Conservation (phyloP, 176 grass and related monocot species). For the Eremochloa ophiuroides region DNA sequence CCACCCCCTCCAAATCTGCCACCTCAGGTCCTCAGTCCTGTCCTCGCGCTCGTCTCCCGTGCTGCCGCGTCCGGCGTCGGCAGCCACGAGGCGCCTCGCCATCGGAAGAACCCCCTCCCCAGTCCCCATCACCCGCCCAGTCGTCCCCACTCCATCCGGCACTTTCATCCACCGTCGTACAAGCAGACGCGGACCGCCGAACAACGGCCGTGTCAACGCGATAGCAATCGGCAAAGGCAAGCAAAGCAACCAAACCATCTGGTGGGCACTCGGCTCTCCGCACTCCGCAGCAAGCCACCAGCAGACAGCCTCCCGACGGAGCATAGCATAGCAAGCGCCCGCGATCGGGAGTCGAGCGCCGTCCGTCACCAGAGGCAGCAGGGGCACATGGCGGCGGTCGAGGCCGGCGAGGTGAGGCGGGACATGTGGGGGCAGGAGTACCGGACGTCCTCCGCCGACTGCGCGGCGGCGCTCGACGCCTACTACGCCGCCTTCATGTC, state of each 20-base stretch:
- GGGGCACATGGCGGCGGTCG: background rate
- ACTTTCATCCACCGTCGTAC: background rate
- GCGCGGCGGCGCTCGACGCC: conserved; percentile 53
- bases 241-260: no score
- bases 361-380: background rate
- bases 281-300: background rate
- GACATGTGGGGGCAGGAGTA: conserved; percentile 63
- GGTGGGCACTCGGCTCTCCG: no score
- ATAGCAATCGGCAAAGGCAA: background rate
- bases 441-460: conserved; percentile 48
- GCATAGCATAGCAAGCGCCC: background rate
- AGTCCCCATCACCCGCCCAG: no score
- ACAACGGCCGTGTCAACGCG: background rate
- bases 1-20: background rate
- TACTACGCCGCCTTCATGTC: conserved; percentile 49
- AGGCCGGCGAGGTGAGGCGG: conserved; percentile 8
- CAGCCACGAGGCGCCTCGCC: background rate
- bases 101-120: background rate
- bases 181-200: background rate
- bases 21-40: conserved; percentile 5
- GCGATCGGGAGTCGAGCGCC: background rate
- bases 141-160: background rate
- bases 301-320: background rate
- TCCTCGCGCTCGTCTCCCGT: background rate
- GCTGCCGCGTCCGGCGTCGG: background rate